Evolutionary conservation across 1,284 basidiomycete genomes (phyloP).

Genomic region (Peniophora sp.): DNA sequence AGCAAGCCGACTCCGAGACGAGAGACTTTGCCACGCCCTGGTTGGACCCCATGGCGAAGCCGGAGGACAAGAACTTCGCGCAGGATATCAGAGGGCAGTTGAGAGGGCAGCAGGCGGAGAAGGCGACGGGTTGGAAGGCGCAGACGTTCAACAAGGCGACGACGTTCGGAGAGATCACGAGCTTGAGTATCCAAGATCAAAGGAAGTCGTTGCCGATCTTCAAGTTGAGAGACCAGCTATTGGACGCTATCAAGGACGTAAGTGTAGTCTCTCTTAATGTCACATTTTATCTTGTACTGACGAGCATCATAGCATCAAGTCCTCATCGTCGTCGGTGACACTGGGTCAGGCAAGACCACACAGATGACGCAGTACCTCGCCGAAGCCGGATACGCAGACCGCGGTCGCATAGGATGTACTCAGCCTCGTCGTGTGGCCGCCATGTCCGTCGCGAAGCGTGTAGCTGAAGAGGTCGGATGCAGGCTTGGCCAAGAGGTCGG

Average conservation of each 20-base stretch:
- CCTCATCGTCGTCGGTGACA: constrained; percentile 81
- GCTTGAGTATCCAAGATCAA: constrained; percentile 89
- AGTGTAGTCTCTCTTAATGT: constrained; percentile 17
- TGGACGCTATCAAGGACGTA: constrained; percentile 89
- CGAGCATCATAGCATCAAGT: constrained; percentile 76
- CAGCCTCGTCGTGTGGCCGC: constrained; percentile 98
- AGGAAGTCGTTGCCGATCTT: constrained; percentile 88
- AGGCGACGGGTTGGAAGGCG: constrained; percentile 88
- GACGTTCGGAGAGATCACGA: constrained; percentile 90
- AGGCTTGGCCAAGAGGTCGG: constrained; percentile 95
- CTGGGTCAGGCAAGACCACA: constrained; percentile 78
- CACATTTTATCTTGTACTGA: constrained; percentile 14
- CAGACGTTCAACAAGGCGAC: constrained; percentile 95
- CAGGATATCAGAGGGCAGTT: constrained; percentile 86
- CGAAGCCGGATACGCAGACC: constrained; percentile 71
- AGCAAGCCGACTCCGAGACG: constrained; percentile 88
- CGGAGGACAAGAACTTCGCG: constrained; percentile 83
- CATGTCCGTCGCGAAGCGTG: constrained; percentile 99
- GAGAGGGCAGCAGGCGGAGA: constrained; percentile 74
- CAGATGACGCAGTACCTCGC: constrained; percentile 79
- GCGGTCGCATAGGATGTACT: constrained; percentile 90
- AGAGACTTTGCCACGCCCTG: constrained; percentile 92
- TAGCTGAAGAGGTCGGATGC: constrained; percentile 96
- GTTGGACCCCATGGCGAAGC: constrained; percentile 96
- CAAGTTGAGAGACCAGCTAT: constrained; percentile 87